Conservation (phyloP, 495 filamentous ascomycete genomes). For the Aspergillus asperescens region DNA sequence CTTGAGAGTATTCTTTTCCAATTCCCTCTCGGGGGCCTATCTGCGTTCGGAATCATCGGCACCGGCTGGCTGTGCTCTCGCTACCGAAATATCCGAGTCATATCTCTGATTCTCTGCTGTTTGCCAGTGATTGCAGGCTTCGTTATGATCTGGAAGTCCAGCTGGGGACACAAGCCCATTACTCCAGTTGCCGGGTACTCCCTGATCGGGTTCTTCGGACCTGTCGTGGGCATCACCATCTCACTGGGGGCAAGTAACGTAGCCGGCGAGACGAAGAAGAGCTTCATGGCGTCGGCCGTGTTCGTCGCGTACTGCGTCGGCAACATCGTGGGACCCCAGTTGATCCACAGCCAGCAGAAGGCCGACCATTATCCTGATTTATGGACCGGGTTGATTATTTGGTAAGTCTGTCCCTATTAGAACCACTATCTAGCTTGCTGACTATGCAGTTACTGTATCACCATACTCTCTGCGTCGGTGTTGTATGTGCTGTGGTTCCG, state of each 20-base stretch:
- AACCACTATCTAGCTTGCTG: background rate
- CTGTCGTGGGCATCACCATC: conserved; percentile 59
- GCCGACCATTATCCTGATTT: conserved; percentile 62
- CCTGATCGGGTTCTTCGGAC: conserved; percentile 65
- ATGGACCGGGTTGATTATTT: conserved; percentile 67
- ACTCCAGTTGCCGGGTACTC: conserved; percentile 64
- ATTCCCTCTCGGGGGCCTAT: conserved; percentile 63
- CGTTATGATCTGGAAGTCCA: conserved; percentile 66
- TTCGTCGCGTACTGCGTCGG: conserved; percentile 73
- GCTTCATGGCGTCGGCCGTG: conserved; percentile 63
- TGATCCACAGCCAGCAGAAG: conserved; percentile 58
- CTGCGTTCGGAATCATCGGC: conserved; percentile 57
- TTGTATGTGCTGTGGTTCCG: conserved; percentile 53
- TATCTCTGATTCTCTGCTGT: conserved; percentile 58
- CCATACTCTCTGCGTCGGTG: conserved; percentile 47
- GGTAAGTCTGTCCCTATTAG: conserved; percentile 18
- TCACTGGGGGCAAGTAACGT: conserved; percentile 66
- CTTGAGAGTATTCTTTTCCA: conserved; percentile 66
- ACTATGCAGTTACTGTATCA: conserved; percentile 52
- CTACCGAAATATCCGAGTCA: conserved; percentile 58
- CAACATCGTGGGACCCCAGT: conserved; percentile 67
- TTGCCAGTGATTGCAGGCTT: conserved; percentile 70
- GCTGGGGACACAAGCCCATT: conserved; percentile 58
- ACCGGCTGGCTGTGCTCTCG: conserved; percentile 57
- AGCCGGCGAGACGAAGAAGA: conserved; percentile 74